A percentile compares a stretch with the other conserved stretches of the same genome.
These are phyloP conservation scores for Quercus tomentella DNA, from an alignment of 331 rosid genomes.

Conservation along the genomic window DNA sequence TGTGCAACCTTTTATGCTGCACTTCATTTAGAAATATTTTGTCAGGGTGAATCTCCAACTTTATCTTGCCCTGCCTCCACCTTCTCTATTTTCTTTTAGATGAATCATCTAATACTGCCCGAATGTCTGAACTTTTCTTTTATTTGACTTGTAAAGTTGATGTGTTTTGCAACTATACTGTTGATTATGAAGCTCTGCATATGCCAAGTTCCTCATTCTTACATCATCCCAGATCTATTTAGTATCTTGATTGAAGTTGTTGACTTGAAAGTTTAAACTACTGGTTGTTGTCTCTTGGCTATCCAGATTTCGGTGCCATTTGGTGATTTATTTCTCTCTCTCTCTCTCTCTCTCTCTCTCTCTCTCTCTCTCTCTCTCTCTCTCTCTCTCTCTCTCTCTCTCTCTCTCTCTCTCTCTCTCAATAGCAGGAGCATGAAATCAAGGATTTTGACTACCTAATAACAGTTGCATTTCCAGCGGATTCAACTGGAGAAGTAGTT, in stretches of 20 bases:
- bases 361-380: too few relatives aligned
- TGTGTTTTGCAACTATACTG: too few relatives aligned
- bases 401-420: not conserved
- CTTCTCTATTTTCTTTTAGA: not conserved
- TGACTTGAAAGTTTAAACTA: not conserved
- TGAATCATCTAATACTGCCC: too few relatives aligned
- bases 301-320: not conserved
- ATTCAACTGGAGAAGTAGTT: constrained; percentile 34
- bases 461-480: constrained; percentile 79
- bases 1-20: not conserved
- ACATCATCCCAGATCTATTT: not conserved
- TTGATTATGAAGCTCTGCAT: too few relatives aligned
- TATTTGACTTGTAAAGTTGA: too few relatives aligned
- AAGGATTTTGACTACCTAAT: constrained; percentile 57
- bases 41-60: too few relatives aligned
- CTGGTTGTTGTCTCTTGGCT: not conserved
- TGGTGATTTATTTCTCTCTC: not conserved
- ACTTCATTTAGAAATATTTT: not conserved
- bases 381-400: too few relatives aligned
- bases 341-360: not conserved
- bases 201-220: too few relatives aligned
- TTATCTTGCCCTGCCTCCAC: not conserved
- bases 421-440: constrained; percentile 78
- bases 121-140: too few relatives aligned
- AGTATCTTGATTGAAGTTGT: not conserved